phyloP scores from a whole-genome alignment of 495 filamentous ascomycete species.

The Neurospora sp. region DNA sequence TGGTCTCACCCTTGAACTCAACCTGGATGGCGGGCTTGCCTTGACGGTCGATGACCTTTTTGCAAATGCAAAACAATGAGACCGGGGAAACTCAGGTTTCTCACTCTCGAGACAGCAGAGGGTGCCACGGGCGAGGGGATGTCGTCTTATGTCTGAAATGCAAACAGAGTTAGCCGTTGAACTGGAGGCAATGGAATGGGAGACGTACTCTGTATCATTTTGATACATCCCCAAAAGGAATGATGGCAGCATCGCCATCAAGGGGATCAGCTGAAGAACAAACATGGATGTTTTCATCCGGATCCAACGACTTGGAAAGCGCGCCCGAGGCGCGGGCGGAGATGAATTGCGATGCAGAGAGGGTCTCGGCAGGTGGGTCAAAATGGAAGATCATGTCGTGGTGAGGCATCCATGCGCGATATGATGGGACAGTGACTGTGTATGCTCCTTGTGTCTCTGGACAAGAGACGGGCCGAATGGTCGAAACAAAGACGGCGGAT shows the following conservation, averaged over 20 bases:
- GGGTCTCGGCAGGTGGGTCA: not conserved
- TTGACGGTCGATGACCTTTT: conserved; percentile 62
- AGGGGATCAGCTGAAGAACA: not conserved
- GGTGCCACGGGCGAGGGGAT: not conserved
- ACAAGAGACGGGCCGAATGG: not conserved
- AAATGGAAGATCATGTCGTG: not conserved
- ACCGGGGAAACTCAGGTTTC: not conserved
- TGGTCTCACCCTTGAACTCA: conserved; percentile 82
- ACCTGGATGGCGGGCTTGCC: conserved; percentile 84
- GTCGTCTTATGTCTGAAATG: not conserved
- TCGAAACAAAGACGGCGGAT: not conserved
- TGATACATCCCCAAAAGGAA: not conserved
- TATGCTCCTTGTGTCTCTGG: not conserved
- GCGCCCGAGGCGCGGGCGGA: no score
- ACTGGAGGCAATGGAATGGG: not conserved
- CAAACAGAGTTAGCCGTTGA: not conserved
- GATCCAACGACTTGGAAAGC: not conserved
- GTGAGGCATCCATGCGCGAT: no score
- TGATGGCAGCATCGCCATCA: not conserved
- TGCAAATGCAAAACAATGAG: not conserved
- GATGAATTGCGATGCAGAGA: no score
- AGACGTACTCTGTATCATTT: not conserved
- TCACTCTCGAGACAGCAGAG: not conserved
- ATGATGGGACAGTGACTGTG: no score
- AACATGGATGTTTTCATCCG: not conserved